These are phyloP conservation scores for Globisporangium lucens DNA, from an alignment of 352 stramenopile genomes.

Conservation along the genomic window DNA sequence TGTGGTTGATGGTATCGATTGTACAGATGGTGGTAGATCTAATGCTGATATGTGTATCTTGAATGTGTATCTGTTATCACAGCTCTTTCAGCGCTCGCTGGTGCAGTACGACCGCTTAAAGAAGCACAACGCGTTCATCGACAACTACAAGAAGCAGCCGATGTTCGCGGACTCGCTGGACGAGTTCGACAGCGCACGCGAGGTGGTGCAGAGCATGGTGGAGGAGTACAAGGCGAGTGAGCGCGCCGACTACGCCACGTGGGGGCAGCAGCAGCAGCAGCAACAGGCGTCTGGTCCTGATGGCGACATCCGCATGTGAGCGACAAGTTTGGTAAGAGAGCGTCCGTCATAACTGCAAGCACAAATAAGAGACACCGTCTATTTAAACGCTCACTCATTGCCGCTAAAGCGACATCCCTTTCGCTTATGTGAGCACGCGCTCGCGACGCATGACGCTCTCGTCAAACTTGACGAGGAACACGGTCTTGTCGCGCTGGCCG, in stretches of 20 bases:
- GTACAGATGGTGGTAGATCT: not conserved
- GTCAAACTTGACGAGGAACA: constrained; percentile 88
- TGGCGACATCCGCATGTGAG: constrained; percentile 50
- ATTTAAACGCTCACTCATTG: constrained; percentile 21
- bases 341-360: not conserved
- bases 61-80: not conserved
- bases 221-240: constrained; percentile 87
- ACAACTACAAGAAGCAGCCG: constrained; percentile 98
- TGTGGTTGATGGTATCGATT: not conserved
- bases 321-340: not conserved
- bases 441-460: constrained; percentile 80
- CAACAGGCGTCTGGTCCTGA: constrained; percentile 16
- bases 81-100: constrained; percentile 88
- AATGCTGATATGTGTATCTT: not conserved
- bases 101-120: constrained; percentile 97
- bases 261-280: constrained; percentile 36
- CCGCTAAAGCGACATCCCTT: not conserved
- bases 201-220: constrained; percentile 81
- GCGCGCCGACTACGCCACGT: constrained; percentile 73
- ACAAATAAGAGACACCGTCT: constrained; percentile 14
- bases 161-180: constrained; percentile 94
- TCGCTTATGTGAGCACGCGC: constrained; percentile 48
- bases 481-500: constrained; percentile 72
- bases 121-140: constrained; percentile 98
- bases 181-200: constrained; percentile 83